Percentiles rank a stretch among this genome's conserved stretches.
phyloP scores from a whole-genome alignment of 805 yeast genomes.

The Hanseniaspora hatyaiensis region DNA sequence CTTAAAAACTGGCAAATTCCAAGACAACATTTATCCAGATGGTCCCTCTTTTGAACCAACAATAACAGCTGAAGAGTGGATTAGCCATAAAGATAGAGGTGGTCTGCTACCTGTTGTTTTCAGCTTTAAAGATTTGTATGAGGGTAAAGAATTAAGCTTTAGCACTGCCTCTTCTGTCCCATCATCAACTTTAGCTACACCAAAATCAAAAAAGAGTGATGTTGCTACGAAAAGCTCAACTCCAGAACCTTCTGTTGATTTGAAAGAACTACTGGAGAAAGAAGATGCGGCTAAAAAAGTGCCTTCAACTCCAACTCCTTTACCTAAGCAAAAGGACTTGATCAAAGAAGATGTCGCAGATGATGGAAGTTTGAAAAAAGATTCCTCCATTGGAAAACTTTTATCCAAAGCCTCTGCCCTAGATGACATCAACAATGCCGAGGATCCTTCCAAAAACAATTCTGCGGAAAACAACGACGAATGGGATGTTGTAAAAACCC shows the following conservation, averaged over 20 bases:
- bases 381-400: slow-evolving; percentile 25
- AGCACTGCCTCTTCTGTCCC: slow-evolving; percentile 31
- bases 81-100: slow-evolving; percentile 37
- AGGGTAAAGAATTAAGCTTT: slow-evolving; percentile 52
- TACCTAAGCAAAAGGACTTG: slow-evolving; percentile 14
- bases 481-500: slow-evolving; percentile 21
- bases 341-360: slow-evolving; percentile 13
- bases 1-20: slow-evolving; percentile 84
- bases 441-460: slow-evolving; percentile 27
- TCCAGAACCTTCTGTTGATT: slow-evolving; percentile 21
- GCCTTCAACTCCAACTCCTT: slow-evolving; percentile 22
- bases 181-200: slow-evolving; percentile 22
- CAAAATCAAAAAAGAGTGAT: slow-evolving; percentile 31
- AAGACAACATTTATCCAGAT: slow-evolving; percentile 84
- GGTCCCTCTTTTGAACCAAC: slow-evolving; percentile 76
- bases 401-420: slow-evolving; percentile 25
- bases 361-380: slow-evolving; percentile 22
- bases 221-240: slow-evolving; percentile 16
- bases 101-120: slow-evolving; percentile 70
- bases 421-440: slow-evolving; percentile 27
- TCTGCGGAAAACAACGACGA: slow-evolving; percentile 25
- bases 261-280: slow-evolving; percentile 1
- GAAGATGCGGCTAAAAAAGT: slow-evolving; percentile 21
- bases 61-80: slow-evolving; percentile 65
- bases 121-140: slow-evolving; percentile 64